A percentile compares a stretch with the other conserved stretches of the same genome.
Conservation (phyloP, 805 yeast species). For the Ogataea methylovora region DNA sequence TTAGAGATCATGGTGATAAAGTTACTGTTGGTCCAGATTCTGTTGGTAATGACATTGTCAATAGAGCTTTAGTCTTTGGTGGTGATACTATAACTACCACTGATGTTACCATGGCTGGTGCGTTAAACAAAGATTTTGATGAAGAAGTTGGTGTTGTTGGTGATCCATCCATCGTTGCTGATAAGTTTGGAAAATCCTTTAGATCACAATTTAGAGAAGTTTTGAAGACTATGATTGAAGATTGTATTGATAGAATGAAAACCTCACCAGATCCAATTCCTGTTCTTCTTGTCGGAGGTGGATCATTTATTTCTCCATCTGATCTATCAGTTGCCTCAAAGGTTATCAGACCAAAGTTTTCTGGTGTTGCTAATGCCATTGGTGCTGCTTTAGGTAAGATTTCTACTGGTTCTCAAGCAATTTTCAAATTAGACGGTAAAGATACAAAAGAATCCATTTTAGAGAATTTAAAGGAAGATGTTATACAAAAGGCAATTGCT, state of each 20-base stretch:
- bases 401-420: constrained; percentile 15
- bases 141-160: constrained; percentile 8
- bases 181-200: constrained; percentile 7
- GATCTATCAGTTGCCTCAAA: constrained; percentile 28
- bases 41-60: constrained; percentile 30
- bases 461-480: constrained; percentile 6
- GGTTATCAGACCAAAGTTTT: constrained; percentile 29
- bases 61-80: constrained; percentile 28
- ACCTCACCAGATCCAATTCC: constrained; percentile 35
- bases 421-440: not conserved
- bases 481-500: constrained; percentile 4
- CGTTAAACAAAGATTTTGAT: constrained; percentile 7
- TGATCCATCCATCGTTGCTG: constrained; percentile 9
- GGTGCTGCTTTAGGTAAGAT: constrained; percentile 37
- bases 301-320: constrained; percentile 33
- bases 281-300: constrained; percentile 38
- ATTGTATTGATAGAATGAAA: constrained; percentile 32
- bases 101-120: constrained; percentile 26
- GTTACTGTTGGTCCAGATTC: constrained; percentile 36
- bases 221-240: constrained; percentile 24
- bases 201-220: constrained; percentile 7
- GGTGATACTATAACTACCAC: constrained; percentile 30
- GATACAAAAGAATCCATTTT: constrained; percentile 3
- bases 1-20: constrained; percentile 12
- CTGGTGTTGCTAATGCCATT: constrained; percentile 35